These are phyloP conservation scores for Penstemon barbatus DNA, from an alignment of 257 asterid genomes.

Conservation along the genomic window DNA sequence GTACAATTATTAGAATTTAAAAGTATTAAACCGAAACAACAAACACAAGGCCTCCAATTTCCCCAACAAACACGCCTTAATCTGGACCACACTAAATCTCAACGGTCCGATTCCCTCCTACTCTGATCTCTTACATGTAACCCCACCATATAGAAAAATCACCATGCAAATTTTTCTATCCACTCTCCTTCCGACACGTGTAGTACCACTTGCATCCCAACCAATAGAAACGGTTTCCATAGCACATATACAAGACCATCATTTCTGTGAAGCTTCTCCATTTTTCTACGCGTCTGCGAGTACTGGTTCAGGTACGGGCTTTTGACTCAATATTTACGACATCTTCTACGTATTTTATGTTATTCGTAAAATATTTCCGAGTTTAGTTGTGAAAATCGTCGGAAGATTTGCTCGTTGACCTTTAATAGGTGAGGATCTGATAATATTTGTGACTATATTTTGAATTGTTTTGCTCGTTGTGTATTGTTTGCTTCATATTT, in stretches of 20 bases:
- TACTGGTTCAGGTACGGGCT: conserved; percentile 36
- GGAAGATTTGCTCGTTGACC: conserved; percentile 35
- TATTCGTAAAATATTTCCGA: not conserved
- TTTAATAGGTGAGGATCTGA: conserved; percentile 28
- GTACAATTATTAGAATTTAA: conserved; percentile 8
- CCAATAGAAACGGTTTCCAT: not conserved
- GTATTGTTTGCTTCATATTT: not conserved
- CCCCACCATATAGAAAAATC: conserved; percentile 27
- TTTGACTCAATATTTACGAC: not conserved
- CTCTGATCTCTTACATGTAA: conserved; percentile 32
- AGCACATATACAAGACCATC: too few species aligned
- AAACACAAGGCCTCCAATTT: conserved; percentile 15
- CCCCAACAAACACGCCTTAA: conserved; percentile 40
- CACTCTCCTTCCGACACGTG: conserved; percentile 37
- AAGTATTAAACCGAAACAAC: conserved; percentile 6
- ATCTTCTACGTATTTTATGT: conserved; percentile 4
- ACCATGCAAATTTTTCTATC: not conserved
- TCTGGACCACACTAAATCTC: conserved; percentile 31
- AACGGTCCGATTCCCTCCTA: conserved; percentile 35
- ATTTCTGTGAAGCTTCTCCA: conserved; percentile 33
- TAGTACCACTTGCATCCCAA: not conserved
- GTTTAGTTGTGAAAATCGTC: conserved; percentile 20
- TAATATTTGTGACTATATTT: not conserved
- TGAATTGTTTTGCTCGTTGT: not conserved
- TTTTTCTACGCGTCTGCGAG: conserved; percentile 38